Evolutionary conservation across 23 red algal genomes (phyloP), one percentile per base, ranked within the genome.

Genomic region (Gracilaria domingensis): DNA sequence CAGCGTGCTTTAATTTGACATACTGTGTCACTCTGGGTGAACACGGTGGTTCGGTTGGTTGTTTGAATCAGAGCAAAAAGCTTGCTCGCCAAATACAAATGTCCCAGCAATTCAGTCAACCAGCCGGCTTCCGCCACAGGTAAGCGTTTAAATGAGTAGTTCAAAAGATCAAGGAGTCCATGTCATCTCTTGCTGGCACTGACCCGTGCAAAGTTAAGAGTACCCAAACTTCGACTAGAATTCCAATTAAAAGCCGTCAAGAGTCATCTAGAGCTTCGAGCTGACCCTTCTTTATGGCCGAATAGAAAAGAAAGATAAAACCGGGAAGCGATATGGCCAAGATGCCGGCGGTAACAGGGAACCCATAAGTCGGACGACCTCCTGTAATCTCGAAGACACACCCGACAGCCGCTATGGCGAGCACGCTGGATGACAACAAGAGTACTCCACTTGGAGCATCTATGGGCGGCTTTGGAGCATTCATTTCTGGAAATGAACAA

Each of bases 321-420:
- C 93, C 79, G 20, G 97, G 97, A 17, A 95, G 66, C 18, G 82
- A 80, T 30, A 77, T 59, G 7, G 85, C 53, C 54, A 99, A 84
- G 5, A 99, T 94, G 18, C 66, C 90, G 0, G 67, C 66, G 1
- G 97, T 99, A 13, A 96, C 0, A 21, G 58, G 21, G 25, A 65
- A 58, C 14, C 97, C 97, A 65, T 96, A 96, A 38, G 88, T 87
- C 29, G 97, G 97, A 71, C 86, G 77, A 81, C 97, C 95, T 47
- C 83, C 86, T 8, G 36, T 30, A 58, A 99, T 72, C 60, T 99
- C 97, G 75, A 99, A 99, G 51, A 99, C 86, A 85, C 87, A 99
- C 35, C 97, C 97, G 5, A 99, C 72, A 57, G 76, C 55, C 28
- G 97, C 97, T 72, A 99, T 99, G 12, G 97, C 97, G 79, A 96